Base-by-base conservation (phyloP, 73 alveolate species). In the Symbiodinium pilosum region DNA sequence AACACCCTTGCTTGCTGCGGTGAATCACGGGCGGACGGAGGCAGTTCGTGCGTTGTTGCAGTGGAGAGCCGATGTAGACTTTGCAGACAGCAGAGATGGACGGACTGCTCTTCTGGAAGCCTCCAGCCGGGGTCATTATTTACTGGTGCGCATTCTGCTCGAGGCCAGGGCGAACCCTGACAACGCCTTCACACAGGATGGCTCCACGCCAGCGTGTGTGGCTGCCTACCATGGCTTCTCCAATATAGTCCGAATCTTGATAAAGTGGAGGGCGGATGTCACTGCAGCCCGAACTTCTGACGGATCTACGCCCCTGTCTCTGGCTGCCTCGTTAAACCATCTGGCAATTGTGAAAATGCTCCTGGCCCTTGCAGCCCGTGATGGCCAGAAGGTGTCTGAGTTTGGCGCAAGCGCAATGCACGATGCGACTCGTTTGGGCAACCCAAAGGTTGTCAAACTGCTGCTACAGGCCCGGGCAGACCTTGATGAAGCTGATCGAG, bases 91-190 rank as follows among this genome's bases (percentile, higher is more conserved):
- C 81, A 64, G 81, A 38, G 81, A 64, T 64, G 81, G 81, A 18
- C 81, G 81, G 81, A 64, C 81, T 5, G 39, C 81, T 64, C 81
- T 64, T 64, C 34, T 64, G 81, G 81, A 64, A 64, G 81, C 81
- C 6, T 34, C 81, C 81, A 64, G 81, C 18, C 81, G 81, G 81
- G 81, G 81, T n/a, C 30, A 64, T 64, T n/a, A 20, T 4, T 34
- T 38, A 20, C 14, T 64, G 81, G 81, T 64, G 24, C 81, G 81
- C 40, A 28, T 64, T 64, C 81, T 64, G 81, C 81, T 64, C 30
- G 81, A 64, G 5, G 81, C 81, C 38, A 64, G 30, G 30, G 81
- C 81, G 24, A 38, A 64, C 30, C 38, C 81, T 18, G 81, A 64
- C 81, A 64, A 64, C 12, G 81, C 81, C 24, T 64, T 64, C 6